Evolutionary conservation across 768 basidiomycete species (phyloP), one percentile per base, ranked within the genome.

Genomic region (Dioszegia aurantiaca): DNA sequence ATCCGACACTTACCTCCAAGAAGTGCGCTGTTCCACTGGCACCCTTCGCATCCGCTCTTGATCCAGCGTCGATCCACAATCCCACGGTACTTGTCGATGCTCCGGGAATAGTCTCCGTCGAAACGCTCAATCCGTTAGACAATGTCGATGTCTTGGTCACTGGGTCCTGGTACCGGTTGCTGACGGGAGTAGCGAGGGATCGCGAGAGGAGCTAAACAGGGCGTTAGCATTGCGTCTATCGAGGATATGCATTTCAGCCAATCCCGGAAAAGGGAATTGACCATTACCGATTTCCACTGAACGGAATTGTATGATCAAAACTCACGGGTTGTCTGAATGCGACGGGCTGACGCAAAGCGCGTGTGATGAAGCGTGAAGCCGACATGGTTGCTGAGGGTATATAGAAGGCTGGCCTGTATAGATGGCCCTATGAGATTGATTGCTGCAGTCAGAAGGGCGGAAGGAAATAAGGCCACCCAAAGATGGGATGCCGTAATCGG

Each of bases 61-160:
- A 92, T 64, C 95, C 95, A 58, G 95, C 94, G 76, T 98, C 94
- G 70, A 99, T 94, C 92, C 92, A 99, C 60, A 98, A 87, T 62
- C 95, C 95, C 33, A 97, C 91, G n/a, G 94, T 99, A 6, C 93
- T 92, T 0, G 95, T 98, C 79, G 93, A 88, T 3, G 90, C 87
- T 76, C 89, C 87, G 4, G 89, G 83, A 60, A 91, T 88, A 8
- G 88, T 80, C 78, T 94, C 91, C 1, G 92, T 94, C 47, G 93
- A 93, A 65, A 99, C 86, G 12, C 91, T 94, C 58, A 99, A 81
- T 60, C 95, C 95, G 80, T 95, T 97, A 14, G 89, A 81, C 55
- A 99, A 87, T 4, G 90, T 94, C 26, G 92, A 87, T 60, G 90
- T 85, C 79, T 97, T 86, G 43, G 92, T 95, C 63, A 87, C 81